Evolutionary conservation across 345 rosid genomes (phyloP).

Genomic region (Pugionium dolabratum): DNA sequence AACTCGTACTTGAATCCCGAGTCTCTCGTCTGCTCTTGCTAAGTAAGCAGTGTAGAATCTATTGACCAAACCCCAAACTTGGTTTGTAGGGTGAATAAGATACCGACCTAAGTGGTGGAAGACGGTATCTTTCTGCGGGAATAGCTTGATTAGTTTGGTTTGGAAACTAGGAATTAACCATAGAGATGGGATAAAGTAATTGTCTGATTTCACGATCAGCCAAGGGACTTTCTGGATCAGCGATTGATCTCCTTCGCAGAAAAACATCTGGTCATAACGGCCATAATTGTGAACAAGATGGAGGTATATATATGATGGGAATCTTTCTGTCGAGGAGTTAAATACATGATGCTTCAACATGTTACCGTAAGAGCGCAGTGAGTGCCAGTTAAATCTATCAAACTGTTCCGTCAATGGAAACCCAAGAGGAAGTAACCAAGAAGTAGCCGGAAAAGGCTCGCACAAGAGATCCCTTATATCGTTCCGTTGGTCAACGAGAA

Average conservation of each 20-base stretch:
- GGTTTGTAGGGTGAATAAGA: slow-evolving; percentile 43
- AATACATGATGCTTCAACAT: background rate
- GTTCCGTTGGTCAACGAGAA: slow-evolving; percentile 25
- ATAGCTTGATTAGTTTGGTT: slow-evolving; percentile 16
- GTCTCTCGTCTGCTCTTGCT: slow-evolving; percentile 37
- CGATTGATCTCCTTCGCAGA: background rate
- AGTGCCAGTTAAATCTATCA: background rate
- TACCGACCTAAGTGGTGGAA: slow-evolving; percentile 42
- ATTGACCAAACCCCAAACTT: slow-evolving; percentile 40
- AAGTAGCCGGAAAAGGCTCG: slow-evolving; percentile 32
- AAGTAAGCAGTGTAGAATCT: slow-evolving; percentile 32
- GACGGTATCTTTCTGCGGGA: slow-evolving; percentile 36
- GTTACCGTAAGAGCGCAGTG: background rate
- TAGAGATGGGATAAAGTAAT: slow-evolving; percentile 22
- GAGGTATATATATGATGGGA: background rate
- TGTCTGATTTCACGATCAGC: background rate
- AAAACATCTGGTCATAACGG: background rate
- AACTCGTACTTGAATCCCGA: slow-evolving; percentile 42
- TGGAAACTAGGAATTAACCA: slow-evolving; percentile 31
- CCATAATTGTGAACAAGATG: background rate
- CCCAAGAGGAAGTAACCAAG: slow-evolving; percentile 35
- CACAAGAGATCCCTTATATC: slow-evolving; percentile 35
- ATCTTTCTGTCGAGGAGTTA: background rate
- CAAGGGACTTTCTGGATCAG: background rate
- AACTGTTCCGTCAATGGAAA: slow-evolving; percentile 24